These are phyloP conservation scores for Iris pallida DNA, from an alignment of 116 monocot species.

Conservation along the genomic window DNA sequence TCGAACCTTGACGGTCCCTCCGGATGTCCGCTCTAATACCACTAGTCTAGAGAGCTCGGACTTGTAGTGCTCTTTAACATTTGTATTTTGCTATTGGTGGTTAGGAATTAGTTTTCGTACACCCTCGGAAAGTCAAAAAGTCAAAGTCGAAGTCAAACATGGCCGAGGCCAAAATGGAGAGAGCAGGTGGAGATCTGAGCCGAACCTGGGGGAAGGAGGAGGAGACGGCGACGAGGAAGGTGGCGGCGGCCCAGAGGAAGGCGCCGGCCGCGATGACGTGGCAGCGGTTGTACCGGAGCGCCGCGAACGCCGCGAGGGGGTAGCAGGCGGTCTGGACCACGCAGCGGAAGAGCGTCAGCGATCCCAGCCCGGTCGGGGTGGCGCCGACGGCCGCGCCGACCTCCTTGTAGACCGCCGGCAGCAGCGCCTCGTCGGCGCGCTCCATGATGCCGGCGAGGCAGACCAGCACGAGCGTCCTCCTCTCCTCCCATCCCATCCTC, in stretches of 20 bases:
- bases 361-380: slow-evolving; percentile 56
- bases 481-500: slow-evolving; percentile 23
- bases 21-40: too few species aligned
- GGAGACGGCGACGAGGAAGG: slow-evolving; percentile 82
- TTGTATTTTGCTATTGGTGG: too few species aligned
- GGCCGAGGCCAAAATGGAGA: too few species aligned
- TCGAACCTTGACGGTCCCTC: too few species aligned
- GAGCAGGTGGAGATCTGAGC: too few species aligned
- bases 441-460: slow-evolving; percentile 93
- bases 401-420: slow-evolving; percentile 84
- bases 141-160: too few species aligned
- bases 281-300: slow-evolving; percentile 61
- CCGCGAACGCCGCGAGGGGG: slow-evolving; percentile 80
- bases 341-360: slow-evolving; percentile 79
- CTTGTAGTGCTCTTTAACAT: too few species aligned
- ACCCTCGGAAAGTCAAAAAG: too few species aligned
- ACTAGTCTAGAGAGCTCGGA: too few species aligned
- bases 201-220: slow-evolving; percentile 71
- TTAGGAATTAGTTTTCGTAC: too few species aligned
- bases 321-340: slow-evolving; percentile 80
- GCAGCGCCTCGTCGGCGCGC: slow-evolving; percentile 84
- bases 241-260: slow-evolving; percentile 90
- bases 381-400: slow-evolving; percentile 64
- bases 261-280: slow-evolving; percentile 86
- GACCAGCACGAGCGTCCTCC: slow-evolving; percentile 62